Conservation (phyloP, 768 basidiomycete species). For the Gloeopeniophorella convolvens region DNA sequence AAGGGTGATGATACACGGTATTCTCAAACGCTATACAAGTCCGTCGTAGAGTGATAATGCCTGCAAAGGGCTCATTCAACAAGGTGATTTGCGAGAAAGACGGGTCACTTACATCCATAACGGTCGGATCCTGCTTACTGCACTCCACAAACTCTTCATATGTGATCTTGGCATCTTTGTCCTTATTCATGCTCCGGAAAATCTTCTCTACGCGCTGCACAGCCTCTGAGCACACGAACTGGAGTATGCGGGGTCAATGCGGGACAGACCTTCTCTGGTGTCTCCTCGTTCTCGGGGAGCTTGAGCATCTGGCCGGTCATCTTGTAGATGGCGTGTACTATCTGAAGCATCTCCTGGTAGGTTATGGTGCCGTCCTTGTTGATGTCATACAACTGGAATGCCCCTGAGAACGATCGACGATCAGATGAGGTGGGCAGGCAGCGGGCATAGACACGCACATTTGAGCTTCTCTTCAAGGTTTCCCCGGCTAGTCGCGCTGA, state of each 20-base stretch:
- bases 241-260: background rate
- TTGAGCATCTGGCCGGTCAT: conserved; percentile 99
- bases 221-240: conserved; percentile 10
- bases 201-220: conserved; percentile 95
- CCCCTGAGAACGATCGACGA: conserved; percentile 55
- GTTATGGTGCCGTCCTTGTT: conserved; percentile 98
- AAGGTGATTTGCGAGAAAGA: conserved; percentile 10
- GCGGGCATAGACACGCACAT: conserved; percentile 50
- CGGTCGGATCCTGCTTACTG: conserved; percentile 97
- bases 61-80: conserved; percentile 35
- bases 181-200: conserved; percentile 93
- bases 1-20: background rate
- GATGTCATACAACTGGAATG: conserved; percentile 98
- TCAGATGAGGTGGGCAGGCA: background rate
- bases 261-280: conserved; percentile 84
- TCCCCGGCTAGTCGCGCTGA: conserved; percentile 91
- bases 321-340: conserved; percentile 97
- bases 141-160: conserved; percentile 98
- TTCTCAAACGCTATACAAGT: conserved; percentile 49
- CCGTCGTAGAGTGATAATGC: conserved; percentile 94
- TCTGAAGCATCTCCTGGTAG: conserved; percentile 98
- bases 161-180: conserved; percentile 89
- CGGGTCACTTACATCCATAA: conserved; percentile 71
- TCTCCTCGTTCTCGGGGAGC: conserved; percentile 96
- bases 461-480: conserved; percentile 95